A percentile compares a stretch with the other conserved stretches of the same genome.
Evolutionary conservation across 495 filamentous ascomycete species (phyloP).

Genomic region (Penicillium dipodomyicola): DNA sequence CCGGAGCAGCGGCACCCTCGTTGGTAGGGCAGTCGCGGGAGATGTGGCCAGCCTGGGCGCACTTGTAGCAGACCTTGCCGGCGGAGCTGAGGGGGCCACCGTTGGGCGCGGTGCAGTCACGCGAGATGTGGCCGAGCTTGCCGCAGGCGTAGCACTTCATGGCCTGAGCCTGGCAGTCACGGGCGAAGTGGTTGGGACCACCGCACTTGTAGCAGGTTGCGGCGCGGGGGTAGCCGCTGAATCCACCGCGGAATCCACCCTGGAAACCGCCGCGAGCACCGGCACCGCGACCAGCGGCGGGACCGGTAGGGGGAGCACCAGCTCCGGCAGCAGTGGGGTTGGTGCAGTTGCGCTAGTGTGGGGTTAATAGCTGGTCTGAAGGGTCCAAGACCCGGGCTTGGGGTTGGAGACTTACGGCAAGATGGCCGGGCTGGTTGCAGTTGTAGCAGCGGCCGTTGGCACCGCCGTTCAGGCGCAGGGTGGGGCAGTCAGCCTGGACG

Average conservation of each 20-base stretch:
- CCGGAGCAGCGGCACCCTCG: constrained; percentile 48
- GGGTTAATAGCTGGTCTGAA: not conserved
- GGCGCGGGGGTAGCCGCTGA: constrained; percentile 64
- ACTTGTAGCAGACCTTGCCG: constrained; percentile 98
- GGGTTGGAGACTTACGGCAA: constrained; percentile 57
- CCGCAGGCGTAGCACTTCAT: constrained; percentile 99
- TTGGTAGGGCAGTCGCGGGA: constrained; percentile 80
- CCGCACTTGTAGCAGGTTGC: constrained; percentile 99
- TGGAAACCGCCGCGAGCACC: constrained; percentile 65
- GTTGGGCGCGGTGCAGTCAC: constrained; percentile 96
- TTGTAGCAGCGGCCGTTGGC: constrained; percentile 90
- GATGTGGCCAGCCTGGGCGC: constrained; percentile 93
- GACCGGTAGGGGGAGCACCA: constrained; percentile 56
- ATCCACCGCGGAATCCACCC: constrained; percentile 66
- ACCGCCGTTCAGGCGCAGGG: constrained; percentile 82
- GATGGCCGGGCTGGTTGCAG: constrained; percentile 88
- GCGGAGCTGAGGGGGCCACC: constrained; percentile 92
- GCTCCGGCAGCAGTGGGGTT: constrained; percentile 57
- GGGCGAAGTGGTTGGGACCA: constrained; percentile 96
- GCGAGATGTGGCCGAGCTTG: constrained; percentile 96
- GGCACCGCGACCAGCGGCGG: constrained; percentile 47
- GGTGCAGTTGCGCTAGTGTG: constrained; percentile 74
- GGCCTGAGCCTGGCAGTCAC: constrained; percentile 98
- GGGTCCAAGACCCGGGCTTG: not conserved
- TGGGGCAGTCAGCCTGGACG: constrained; percentile 98